Base-by-base conservation (phyloP, 2,329 filamentous ascomycete genomes). In the Xylaria sp. region DNA sequence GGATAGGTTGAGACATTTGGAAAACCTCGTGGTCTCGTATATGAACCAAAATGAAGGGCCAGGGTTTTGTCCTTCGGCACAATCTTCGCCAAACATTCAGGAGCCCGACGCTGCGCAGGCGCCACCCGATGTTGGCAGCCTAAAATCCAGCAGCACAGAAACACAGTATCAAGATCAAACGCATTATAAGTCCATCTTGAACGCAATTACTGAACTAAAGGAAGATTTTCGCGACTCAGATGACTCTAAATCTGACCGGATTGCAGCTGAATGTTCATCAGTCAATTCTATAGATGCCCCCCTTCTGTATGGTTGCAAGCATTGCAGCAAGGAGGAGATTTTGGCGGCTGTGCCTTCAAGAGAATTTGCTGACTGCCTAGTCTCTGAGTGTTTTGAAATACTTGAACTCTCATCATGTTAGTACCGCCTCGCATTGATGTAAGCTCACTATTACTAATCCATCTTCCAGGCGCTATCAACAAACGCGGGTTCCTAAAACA, bases 301-400 rank as follows among this genome's bases (percentile, higher is more conserved):
- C 18, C 65, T 82, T 0, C 48, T 82, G 0, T 80, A 81, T 52
- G 77, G 75, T 2, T 76, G 67, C 6, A 73, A 68, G 9, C 72
- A 70, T 3, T 69, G 69, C 4, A 75, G 71, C 9, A 74, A 67
- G 4, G 70, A 74, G 0, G 78, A 81, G 7, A 79, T 82, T 13
- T 53, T 82, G 0, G 73, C 75, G 0, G 72, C 76, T 0, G 52
- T 83, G 8, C 81, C 81, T 12, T 60, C 74, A 8, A 76, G 75
- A n/a, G 61, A 65, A 6, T 71, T 73, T 1, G 78, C 79, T 0
- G 80, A 82, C 57, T 73, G 78, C 4, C 72, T 80, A 2, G 66
- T 82, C 1, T 78, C 79, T 0, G 74, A 75, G 1, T 81, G 79
- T 65, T 82, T 82, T 57, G 80, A 80, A 61, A 70, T 73, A 0